Conservation (phyloP, 306 rosid genomes). For the Vigna hirtella region DNA sequence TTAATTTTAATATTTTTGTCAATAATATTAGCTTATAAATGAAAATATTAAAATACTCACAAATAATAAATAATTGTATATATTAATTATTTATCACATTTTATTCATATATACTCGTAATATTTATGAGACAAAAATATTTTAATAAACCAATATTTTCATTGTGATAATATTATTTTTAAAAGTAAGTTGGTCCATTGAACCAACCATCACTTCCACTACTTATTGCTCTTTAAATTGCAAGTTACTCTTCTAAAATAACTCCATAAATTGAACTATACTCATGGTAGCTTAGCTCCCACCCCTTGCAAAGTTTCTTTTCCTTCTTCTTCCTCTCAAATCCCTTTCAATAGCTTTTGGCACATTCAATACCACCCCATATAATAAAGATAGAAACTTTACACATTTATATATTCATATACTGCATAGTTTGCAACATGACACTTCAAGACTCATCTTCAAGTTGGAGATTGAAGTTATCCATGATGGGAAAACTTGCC, state of each 20-base stretch:
- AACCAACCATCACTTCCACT: slow-evolving; percentile 8
- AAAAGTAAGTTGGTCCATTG: neutral
- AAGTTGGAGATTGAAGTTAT: slow-evolving; percentile 18
- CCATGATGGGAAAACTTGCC: slow-evolving; percentile 24
- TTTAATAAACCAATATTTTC: too few species aligned
- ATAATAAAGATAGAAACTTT: neutral
- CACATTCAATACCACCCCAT: neutral
- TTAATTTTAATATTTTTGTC: too few species aligned
- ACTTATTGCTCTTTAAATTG: slow-evolving; percentile 17
- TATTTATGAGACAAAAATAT: too few species aligned
- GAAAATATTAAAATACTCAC: too few species aligned
- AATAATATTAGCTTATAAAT: too few species aligned
- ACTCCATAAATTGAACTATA: neutral
- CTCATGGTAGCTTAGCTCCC: neutral
- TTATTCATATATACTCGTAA: too few species aligned
- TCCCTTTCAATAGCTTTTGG: neutral
- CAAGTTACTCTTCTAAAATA: neutral
- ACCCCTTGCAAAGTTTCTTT: neutral
- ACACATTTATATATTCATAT: neutral
- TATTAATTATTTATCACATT: too few species aligned
- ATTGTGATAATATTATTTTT: neutral
- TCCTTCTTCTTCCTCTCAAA: neutral
- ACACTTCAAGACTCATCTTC: slow-evolving; percentile 18
- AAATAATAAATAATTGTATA: too few species aligned
- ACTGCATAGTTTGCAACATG: slow-evolving; percentile 6